Conservation (phyloP, 345 rosid genomes). For the Aurinia saxatilis region DNA sequence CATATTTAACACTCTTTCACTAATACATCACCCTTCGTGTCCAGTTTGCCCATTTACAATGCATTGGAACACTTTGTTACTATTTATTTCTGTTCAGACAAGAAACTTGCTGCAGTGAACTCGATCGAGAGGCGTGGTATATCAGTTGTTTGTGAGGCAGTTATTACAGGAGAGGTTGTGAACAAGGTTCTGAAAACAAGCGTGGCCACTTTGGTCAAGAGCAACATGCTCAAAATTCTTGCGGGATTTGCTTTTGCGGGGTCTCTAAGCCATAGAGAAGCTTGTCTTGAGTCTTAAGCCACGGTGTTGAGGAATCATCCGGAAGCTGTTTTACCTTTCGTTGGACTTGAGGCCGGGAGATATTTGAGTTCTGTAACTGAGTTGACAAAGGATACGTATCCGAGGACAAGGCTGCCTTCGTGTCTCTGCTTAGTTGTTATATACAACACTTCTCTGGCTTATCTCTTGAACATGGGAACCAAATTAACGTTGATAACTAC, state of each 20-base stretch:
- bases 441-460: no score
- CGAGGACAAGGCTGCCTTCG: no score
- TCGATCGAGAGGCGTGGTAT: constrained; percentile 95
- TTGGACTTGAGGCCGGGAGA: constrained; percentile 49
- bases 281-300: constrained; percentile 72
- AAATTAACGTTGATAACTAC: no score
- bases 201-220: constrained; percentile 68
- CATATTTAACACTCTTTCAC: no score
- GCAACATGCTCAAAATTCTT: constrained; percentile 79
- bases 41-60: no score
- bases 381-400: no score
- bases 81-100: constrained; percentile 83
- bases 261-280: constrained; percentile 74
- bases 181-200: constrained; percentile 66
- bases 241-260: constrained; percentile 83
- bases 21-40: no score
- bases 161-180: constrained; percentile 64
- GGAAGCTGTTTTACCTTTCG: constrained; percentile 45
- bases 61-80: no score
- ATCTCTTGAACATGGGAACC: no score
- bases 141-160: constrained; percentile 86
- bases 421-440: no score
- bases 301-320: constrained; percentile 52
- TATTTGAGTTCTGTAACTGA: no score
- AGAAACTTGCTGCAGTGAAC: constrained; percentile 88